These are phyloP conservation scores for Aspergillus biplanus DNA, from an alignment of 495 filamentous ascomycete species.

Conservation along the genomic window DNA sequence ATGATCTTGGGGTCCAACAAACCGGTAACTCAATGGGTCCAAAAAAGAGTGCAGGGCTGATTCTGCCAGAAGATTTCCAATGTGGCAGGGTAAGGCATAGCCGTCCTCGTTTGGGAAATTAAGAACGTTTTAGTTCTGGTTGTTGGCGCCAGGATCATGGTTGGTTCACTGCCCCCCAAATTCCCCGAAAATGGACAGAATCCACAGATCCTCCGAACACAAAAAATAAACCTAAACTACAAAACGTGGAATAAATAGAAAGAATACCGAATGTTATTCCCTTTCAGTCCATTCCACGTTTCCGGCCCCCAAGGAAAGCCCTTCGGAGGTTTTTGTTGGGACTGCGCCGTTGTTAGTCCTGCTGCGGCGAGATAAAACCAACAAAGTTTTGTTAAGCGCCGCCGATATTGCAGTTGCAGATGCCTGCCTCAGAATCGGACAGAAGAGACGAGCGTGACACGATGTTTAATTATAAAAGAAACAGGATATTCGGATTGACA, in stretches of 20 bases:
- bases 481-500: not conserved
- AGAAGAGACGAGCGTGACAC: not conserved
- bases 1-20: conserved; percentile 1
- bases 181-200: not conserved
- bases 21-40: not conserved
- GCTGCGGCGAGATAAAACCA: conserved; percentile 16
- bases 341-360: conserved; percentile 3
- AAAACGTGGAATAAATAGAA: not conserved
- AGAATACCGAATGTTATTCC: not conserved
- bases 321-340: not conserved
- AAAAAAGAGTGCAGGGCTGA: not conserved
- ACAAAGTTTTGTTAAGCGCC: conserved; percentile 23
- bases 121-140: not conserved
- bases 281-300: not conserved
- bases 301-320: not conserved
- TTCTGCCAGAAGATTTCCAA: not conserved
- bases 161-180: not conserved
- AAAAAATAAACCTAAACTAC: not conserved
- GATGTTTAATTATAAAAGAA: conserved; percentile 2
- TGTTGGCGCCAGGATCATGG: conserved; percentile 14
- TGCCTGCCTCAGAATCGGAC: not conserved
- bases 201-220: not conserved
- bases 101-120: conserved; percentile 4
- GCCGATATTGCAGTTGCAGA: conserved; percentile 21
- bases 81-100: conserved; percentile 16